These are phyloP conservation scores for Schwanniomyces vanrijiae DNA, from an alignment of 805 yeast species.

Conservation along the genomic window DNA sequence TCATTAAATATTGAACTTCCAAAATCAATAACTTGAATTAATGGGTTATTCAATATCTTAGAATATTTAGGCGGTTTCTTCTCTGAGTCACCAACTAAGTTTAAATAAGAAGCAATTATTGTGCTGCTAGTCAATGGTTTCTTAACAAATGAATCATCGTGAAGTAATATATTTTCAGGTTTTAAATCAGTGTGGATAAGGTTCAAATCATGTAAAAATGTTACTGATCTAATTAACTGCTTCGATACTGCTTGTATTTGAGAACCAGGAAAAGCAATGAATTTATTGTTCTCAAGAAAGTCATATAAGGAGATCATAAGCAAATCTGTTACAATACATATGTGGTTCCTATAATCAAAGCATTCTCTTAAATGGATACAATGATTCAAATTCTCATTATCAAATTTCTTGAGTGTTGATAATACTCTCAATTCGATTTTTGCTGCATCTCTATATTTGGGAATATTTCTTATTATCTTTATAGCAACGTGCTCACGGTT, in stretches of 20 bases:
- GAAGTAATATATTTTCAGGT: conserved; percentile 87
- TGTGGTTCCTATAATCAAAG: conserved; percentile 90
- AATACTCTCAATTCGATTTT: conserved; percentile 86
- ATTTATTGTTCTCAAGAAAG: conserved; percentile 79
- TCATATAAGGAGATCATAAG: conserved; percentile 85
- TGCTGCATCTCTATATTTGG: conserved; percentile 93
- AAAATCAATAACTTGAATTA: conserved; percentile 88
- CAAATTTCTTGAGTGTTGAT: conserved; percentile 69
- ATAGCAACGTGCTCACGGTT: conserved; percentile 74
- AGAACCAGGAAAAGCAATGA: conserved; percentile 89
- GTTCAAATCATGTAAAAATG: conserved; percentile 85
- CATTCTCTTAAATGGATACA: conserved; percentile 88
- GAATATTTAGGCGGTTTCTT: conserved; percentile 31
- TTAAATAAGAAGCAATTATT: conserved; percentile 31
- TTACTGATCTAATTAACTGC: conserved; percentile 82
- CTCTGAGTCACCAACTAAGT: conserved; percentile 15
- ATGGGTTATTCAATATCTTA: conserved; percentile 69
- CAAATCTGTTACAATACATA: conserved; percentile 89
- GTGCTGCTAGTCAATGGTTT: conserved; percentile 36
- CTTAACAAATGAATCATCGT: conserved; percentile 47
- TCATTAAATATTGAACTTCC: conserved; percentile 96
- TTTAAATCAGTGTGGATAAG: conserved; percentile 94
- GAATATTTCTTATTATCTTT: conserved; percentile 88
- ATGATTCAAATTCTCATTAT: conserved; percentile 62
- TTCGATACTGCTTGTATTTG: conserved; percentile 88